Conservation (phyloP, 768 basidiomycete genomes). For the Pleurotus pulmonarius region DNA sequence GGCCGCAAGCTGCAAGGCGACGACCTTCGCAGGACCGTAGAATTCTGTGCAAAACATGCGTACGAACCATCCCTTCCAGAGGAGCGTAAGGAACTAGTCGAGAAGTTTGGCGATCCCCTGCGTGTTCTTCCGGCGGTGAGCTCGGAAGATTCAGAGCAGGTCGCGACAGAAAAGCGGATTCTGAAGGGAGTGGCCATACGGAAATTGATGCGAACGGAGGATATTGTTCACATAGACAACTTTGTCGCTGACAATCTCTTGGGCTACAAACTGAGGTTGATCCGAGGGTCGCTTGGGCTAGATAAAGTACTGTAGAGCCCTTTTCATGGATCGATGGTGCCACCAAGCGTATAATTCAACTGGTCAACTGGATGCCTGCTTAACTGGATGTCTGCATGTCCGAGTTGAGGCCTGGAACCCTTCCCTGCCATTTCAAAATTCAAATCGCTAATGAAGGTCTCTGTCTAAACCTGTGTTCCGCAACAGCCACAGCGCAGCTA, state of each 20-base stretch:
- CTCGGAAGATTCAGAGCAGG: slow-evolving; percentile 7
- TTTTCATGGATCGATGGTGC: too few relatives aligned
- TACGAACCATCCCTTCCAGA: slow-evolving; percentile 20
- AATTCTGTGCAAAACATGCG: slow-evolving; percentile 18
- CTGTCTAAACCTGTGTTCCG: too few relatives aligned
- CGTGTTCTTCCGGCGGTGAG: neutral
- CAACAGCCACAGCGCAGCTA: too few relatives aligned
- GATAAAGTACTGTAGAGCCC: slow-evolving; percentile 3
- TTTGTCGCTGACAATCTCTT: slow-evolving; percentile 15
- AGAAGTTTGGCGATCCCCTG: slow-evolving; percentile 4
- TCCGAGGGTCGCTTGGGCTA: slow-evolving; percentile 16
- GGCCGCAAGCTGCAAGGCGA: slow-evolving; percentile 13
- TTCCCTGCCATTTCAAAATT: too few relatives aligned
- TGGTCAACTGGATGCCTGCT: too few relatives aligned
- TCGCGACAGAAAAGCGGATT: slow-evolving; percentile 8
- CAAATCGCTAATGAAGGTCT: too few relatives aligned
- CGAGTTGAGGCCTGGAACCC: too few relatives aligned
- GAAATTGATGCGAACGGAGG: slow-evolving; percentile 18
- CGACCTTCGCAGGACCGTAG: slow-evolving; percentile 15
- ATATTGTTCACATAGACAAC: slow-evolving; percentile 19
- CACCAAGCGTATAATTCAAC: too few relatives aligned
- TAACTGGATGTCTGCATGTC: too few relatives aligned
- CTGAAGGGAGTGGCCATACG: slow-evolving; percentile 16
- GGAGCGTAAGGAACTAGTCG: slow-evolving; percentile 11
- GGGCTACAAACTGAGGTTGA: slow-evolving; percentile 14